Evolutionary conservation across 352 stramenopile genomes (phyloP), one percentile per base, ranked within the genome.

Genomic region (Phytophthora macrochlamydospora): DNA sequence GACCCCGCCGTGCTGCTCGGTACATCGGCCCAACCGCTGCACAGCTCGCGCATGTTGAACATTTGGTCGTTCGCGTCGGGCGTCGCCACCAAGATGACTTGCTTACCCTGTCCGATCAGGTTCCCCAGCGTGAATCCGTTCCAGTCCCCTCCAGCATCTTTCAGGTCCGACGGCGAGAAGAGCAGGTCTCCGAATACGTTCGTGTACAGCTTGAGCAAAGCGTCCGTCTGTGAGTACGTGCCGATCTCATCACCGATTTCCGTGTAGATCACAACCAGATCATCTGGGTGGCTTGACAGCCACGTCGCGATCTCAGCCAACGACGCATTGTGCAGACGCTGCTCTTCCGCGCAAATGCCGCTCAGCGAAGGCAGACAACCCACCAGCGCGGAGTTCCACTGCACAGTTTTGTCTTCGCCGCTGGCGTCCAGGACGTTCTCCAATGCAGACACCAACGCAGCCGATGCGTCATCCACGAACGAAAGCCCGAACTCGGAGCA

Each of bases 291-390:
- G 24, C 38, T 60, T 14, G 74, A 66, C 46, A 94, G 50, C 86
- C 86, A 94, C 6, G 65, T 63, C 0, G 75, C 65, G 14, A 94
- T 66, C 49, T 92, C 86, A 28, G 76, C 64, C 4, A 94, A 42
- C 18, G 81, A 80, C 24, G 83, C 73, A 30, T 76, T 77, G 56
- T 88, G 76, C 13, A 75, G 58, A 31, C 76, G 77, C 30, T 87
- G 69, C 12, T 90, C 76, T 28, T 92, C 78, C 7, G 81, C 73
- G 5, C 75, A 75, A 51, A 93, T 92, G n/a, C 85, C 84, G n/a
- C 84, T 91, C 0, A 92, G 57, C 13, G 83, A 93, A 14, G 87
- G 85, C 40, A 90, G 50, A 35, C 87, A 95, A 3, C 87, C 87
- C 24, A 95, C 68, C 4, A 90, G 56, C 13, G 75, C 71, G 4